phyloP scores from a whole-genome alignment of 1,284 basidiomycete species.

The Mycocalia duriaeana region DNA sequence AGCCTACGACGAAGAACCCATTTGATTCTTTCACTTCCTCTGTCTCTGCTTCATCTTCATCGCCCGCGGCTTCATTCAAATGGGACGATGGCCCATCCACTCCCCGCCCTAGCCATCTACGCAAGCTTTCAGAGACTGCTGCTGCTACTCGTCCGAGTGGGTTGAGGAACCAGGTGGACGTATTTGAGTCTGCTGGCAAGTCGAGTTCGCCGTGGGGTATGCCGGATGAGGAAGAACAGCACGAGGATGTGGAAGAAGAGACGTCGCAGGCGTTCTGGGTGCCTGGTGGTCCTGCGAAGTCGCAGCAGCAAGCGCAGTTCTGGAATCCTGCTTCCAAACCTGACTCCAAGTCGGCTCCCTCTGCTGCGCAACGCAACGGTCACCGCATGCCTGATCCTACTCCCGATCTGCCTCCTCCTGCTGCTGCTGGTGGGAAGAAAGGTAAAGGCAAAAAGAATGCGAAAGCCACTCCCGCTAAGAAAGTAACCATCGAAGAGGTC shows the following conservation, averaged over 20 bases:
- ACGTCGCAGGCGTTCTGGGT: constrained; percentile 3
- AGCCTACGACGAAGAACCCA: constrained; percentile 18
- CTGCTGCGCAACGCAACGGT: constrained; percentile 10
- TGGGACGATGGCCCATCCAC: background rate
- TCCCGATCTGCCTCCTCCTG: constrained; percentile 12
- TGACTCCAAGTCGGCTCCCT: constrained; percentile 4
- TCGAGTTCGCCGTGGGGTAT: background rate
- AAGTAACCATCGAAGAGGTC: constrained; percentile 43
- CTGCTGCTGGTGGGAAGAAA: constrained; percentile 21
- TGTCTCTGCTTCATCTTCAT: background rate
- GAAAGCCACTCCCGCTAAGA: constrained; percentile 24
- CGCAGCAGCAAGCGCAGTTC: background rate
- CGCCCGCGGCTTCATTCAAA: background rate
- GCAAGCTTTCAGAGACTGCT: background rate
- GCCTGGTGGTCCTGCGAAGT: background rate
- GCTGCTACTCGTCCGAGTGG: background rate
- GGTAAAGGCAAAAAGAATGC: constrained; percentile 16
- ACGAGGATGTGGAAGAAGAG: background rate
- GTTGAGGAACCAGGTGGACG: background rate
- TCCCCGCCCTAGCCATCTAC: background rate
- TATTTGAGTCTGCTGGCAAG: background rate
- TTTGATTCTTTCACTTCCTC: background rate
- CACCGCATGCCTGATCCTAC: constrained; percentile 26
- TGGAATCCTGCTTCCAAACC: constrained; percentile 15
- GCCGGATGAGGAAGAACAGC: background rate